Conservation (phyloP, 495 filamentous ascomycete genomes). For the Penicillium goetzii region DNA sequence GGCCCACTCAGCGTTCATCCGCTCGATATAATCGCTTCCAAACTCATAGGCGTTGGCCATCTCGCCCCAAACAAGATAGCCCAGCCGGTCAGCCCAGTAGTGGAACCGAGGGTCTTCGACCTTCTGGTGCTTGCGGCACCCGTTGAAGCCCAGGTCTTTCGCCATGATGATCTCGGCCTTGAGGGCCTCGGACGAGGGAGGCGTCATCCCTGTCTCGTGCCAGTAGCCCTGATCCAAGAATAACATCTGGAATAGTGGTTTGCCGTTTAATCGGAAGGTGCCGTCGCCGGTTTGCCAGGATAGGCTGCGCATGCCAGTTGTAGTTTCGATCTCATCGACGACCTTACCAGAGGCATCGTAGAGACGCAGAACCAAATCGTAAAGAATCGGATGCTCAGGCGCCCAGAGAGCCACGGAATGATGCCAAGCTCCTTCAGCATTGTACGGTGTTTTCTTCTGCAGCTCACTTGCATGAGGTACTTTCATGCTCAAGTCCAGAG, state of each 20-base stretch:
- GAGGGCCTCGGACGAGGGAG: constrained; percentile 39
- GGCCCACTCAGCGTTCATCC: constrained; percentile 59
- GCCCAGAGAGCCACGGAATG: constrained; percentile 42
- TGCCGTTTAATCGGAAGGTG: constrained; percentile 44
- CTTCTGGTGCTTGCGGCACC: constrained; percentile 49
- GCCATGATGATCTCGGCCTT: constrained; percentile 39
- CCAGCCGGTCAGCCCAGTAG: constrained; percentile 48
- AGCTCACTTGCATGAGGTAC: constrained; percentile 16
- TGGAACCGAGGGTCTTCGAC: constrained; percentile 43
- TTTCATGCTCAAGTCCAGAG: constrained; percentile 32
- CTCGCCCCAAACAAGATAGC: constrained; percentile 47
- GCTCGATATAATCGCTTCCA: constrained; percentile 51
- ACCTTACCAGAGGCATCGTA: constrained; percentile 21
- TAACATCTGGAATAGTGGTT: constrained; percentile 43
- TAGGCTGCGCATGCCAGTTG: constrained; percentile 42
- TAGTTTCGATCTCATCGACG: constrained; percentile 38
- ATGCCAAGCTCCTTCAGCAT: constrained; percentile 30
- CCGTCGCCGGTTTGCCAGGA: constrained; percentile 42
- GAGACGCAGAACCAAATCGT: constrained; percentile 39
- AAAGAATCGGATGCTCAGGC: constrained; percentile 44
- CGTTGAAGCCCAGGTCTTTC: constrained; percentile 39
- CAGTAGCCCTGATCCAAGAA: constrained; percentile 47
- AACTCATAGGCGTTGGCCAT: constrained; percentile 54
- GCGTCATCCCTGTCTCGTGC: constrained; percentile 44
- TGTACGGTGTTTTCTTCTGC: constrained; percentile 18